These are phyloP conservation scores for Phytophthora lateralis DNA, from an alignment of 352 stramenopile species.

Conservation along the genomic window DNA sequence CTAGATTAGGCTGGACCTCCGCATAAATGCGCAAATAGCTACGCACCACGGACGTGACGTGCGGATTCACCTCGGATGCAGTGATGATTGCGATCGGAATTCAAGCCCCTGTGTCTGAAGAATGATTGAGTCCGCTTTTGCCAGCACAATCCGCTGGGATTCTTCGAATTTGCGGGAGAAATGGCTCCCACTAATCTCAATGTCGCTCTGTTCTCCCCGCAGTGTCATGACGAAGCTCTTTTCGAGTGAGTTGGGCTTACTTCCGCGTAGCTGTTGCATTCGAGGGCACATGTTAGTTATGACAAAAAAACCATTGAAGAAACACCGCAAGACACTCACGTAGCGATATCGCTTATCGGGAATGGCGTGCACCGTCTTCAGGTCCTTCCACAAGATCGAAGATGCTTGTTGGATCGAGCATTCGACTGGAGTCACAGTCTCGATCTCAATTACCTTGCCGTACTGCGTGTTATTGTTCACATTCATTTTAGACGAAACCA, in stretches of 20 bases:
- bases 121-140: conserved; percentile 22
- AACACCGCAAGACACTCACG: conserved; percentile 3
- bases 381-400: conserved; percentile 23
- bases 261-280: conserved; percentile 19
- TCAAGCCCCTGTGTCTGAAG: conserved; percentile 22
- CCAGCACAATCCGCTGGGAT: conserved; percentile 15
- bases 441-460: conserved; percentile 28
- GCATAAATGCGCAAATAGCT: conserved; percentile 26
- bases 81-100: conserved; percentile 15
- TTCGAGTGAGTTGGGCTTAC: conserved; percentile 23
- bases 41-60: conserved; percentile 6
- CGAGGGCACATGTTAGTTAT: background rate
- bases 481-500: conserved; percentile 21
- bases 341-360: conserved; percentile 28
- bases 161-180: conserved; percentile 32
- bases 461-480: conserved; percentile 23
- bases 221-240: conserved; percentile 32
- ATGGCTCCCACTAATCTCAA: conserved; percentile 20
- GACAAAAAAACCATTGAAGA: background rate
- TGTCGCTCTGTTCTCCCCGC: conserved; percentile 13
- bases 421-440: conserved; percentile 18
- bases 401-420: conserved; percentile 25
- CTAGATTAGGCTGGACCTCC: conserved; percentile 18
- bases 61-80: conserved; percentile 1
- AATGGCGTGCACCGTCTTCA: conserved; percentile 25